Evolutionary conservation across 2,329 filamentous ascomycete species (phyloP).

Genomic region (Ceratocystis harringtonii): DNA sequence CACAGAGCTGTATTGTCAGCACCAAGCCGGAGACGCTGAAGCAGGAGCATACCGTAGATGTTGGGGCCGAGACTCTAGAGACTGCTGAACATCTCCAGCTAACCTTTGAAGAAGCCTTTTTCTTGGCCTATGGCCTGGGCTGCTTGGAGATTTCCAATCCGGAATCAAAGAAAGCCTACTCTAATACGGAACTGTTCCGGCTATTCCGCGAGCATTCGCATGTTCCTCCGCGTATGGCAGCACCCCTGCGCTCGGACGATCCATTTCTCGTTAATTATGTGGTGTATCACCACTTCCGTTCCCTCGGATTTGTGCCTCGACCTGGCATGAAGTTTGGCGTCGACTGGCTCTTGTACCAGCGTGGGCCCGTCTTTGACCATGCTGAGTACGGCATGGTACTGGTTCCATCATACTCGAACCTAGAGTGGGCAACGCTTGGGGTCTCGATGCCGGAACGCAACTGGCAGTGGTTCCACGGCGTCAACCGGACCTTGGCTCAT

Average conservation of each 20-base stretch:
- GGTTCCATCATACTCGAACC: slow-evolving; percentile 63
- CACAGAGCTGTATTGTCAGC: slow-evolving; percentile 13
- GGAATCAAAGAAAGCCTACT: slow-evolving; percentile 30
- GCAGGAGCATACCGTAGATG: slow-evolving; percentile 6
- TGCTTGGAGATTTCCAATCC: slow-evolving; percentile 48
- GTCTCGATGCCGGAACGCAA: slow-evolving; percentile 35
- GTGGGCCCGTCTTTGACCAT: slow-evolving; percentile 86
- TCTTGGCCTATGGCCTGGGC: slow-evolving; percentile 68
- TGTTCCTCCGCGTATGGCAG: slow-evolving; percentile 37
- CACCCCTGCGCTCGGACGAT: slow-evolving; percentile 53
- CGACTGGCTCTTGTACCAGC: slow-evolving; percentile 87
- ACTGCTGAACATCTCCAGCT: slow-evolving; percentile 79
- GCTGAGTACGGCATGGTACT: slow-evolving; percentile 84
- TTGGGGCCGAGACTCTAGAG: slow-evolving; percentile 22
- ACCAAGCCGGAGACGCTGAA: slow-evolving; percentile 16
- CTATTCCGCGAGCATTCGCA: slow-evolving; percentile 56
- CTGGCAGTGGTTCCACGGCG: slow-evolving; percentile 77
- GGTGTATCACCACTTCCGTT: slow-evolving; percentile 92
- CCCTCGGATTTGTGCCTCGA: slow-evolving; percentile 85
- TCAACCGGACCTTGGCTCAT: slow-evolving; percentile 78
- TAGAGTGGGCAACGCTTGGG: slow-evolving; percentile 51
- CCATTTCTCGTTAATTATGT: slow-evolving; percentile 74
- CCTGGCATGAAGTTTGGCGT: slow-evolving; percentile 88
- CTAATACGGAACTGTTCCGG: slow-evolving; percentile 43
- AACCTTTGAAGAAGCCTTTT: slow-evolving; percentile 81